phyloP scores from a whole-genome alignment of 2,329 filamentous ascomycete species.

The Purpureocillium lavendulum region DNA sequence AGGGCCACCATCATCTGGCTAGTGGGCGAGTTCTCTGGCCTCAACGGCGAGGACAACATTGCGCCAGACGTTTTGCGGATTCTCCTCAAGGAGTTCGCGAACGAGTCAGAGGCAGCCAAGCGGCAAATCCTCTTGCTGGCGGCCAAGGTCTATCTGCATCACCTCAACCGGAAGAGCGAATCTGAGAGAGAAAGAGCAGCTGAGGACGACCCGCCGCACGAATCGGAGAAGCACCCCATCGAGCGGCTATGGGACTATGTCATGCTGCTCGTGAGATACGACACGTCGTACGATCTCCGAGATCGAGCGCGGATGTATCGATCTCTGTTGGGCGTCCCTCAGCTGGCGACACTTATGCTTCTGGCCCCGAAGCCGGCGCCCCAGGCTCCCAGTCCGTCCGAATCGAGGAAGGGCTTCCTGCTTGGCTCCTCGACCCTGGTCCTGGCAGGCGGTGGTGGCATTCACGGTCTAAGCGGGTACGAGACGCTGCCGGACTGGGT shows the following conservation, averaged over 20 bases:
- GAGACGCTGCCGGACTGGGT: conserved; percentile 81
- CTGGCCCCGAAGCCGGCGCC: conserved; percentile 92
- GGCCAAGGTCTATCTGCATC: conserved; percentile 93
- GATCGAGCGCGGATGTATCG: conserved; percentile 87
- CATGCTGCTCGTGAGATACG: conserved; percentile 79
- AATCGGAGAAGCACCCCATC: conserved; percentile 51
- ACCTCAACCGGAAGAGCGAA: conserved; percentile 59
- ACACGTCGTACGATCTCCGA: conserved; percentile 88
- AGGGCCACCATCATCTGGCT: conserved; percentile 96
- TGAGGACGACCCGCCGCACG: conserved; percentile 20
- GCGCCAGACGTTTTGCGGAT: conserved; percentile 88
- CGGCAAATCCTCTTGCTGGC: conserved; percentile 86
- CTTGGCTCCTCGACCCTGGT: conserved; percentile 83
- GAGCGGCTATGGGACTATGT: conserved; percentile 77
- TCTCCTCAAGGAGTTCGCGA: conserved; percentile 72
- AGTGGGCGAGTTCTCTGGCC: conserved; percentile 83
- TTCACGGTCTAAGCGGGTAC: conserved; percentile 72
- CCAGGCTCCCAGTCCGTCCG: conserved; percentile 81
- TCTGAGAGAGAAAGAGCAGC: conserved; percentile 23
- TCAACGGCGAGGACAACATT: conserved; percentile 77
- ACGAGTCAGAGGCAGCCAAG: conserved; percentile 79
- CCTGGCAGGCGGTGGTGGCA: conserved; percentile 64
- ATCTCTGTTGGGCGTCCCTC: conserved; percentile 70
- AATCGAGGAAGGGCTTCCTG: conserved; percentile 66
- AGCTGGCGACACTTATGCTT: conserved; percentile 83